Base-by-base conservation (phyloP, 257 asterid species). In the Plantago ovata region DNA sequence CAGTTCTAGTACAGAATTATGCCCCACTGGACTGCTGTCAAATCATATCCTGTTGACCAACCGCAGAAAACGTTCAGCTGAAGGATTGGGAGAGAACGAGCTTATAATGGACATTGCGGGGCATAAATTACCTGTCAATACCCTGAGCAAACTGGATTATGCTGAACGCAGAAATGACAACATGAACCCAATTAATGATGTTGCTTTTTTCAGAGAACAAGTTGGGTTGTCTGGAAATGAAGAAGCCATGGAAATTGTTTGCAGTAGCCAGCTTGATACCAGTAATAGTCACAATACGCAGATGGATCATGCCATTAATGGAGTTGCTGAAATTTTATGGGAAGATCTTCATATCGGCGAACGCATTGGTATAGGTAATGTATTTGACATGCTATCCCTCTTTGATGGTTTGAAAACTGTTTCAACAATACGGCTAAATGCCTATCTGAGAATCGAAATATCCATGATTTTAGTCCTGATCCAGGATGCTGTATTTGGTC, bases 301-400 rank as follows among this genome's bases (percentile, higher is more conserved):
- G 72, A 74, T 77, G 51, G 81, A 85, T 55, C 82, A 84, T 2
- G 46, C 83, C 72, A 75, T 93, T 62, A 77, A 68, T 78, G 92
- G 83, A 39, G 96, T 86, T 70, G 95, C 93, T 14, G 95, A 89
- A 73, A 89, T 89, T 62, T 87, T 82, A 33, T 93, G 99, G 99
- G 96, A 93, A 69, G 90, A 89, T 79, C 97, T 93, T 69, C 92
- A 84, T 77, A 87, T 93, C 67, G 97, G 96, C 42, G 96, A 93
- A 66, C 90, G 99, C 50, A 83, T 93, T 69, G 97, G 99, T 67
- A 93, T 93, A 64, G 99, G 99, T 94, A 82, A 74, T 14, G 13
- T 32, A 28, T 18, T 45, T 13, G 57, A 62, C 53, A 61, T 33
- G 38, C 40, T 48, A 54, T 70, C 42, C 56, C 60, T 41, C 42